These are phyloP conservation scores for Ophiosphaerella korrae DNA, from an alignment of 2,329 filamentous ascomycete genomes.

Conservation along the genomic window DNA sequence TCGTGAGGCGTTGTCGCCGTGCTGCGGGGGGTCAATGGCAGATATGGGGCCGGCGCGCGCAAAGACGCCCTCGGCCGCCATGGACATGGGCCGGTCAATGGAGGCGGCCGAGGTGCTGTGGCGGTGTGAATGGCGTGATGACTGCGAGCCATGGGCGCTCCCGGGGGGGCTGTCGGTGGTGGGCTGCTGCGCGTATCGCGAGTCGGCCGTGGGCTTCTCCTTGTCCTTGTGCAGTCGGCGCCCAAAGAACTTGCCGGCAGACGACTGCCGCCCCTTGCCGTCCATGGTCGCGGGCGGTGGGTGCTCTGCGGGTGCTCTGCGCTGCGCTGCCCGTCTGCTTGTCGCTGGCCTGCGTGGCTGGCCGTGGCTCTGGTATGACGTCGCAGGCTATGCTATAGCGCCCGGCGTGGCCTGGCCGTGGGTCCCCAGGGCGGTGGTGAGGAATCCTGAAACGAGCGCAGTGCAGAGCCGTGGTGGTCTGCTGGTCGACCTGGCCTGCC, in stretches of 20 bases:
- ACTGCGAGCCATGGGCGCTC: conserved; percentile 68
- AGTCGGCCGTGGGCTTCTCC: conserved; percentile 22
- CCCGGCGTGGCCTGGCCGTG: neutral
- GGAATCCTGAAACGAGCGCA: conserved; percentile 19
- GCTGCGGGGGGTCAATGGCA: conserved; percentile 78
- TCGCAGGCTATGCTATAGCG: neutral
- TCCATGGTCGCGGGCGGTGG: conserved; percentile 48
- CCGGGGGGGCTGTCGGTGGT: conserved; percentile 65
- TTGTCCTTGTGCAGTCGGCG: conserved; percentile 78
- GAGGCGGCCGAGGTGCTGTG: conserved; percentile 58
- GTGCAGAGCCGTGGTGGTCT: conserved; percentile 2
- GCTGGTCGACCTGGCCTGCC: neutral
- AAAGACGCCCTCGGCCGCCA: conserved; percentile 68
- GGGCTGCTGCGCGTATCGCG: conserved; percentile 58
- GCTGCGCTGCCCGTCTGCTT: too few species aligned
- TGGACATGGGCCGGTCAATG: conserved; percentile 68
- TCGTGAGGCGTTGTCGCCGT: conserved; percentile 62
- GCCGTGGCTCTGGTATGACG: conserved; percentile 10
- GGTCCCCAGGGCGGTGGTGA: neutral
- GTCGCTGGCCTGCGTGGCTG: conserved; percentile 10
- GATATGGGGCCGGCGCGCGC: conserved; percentile 83
- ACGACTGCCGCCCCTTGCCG: conserved; percentile 83
- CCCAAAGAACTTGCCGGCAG: conserved; percentile 84
- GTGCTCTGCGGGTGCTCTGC: too few species aligned
- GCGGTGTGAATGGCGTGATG: conserved; percentile 69